Evolutionary conservation across 306 rosid genomes (phyloP).

Genomic region (Parietaria judaica): DNA sequence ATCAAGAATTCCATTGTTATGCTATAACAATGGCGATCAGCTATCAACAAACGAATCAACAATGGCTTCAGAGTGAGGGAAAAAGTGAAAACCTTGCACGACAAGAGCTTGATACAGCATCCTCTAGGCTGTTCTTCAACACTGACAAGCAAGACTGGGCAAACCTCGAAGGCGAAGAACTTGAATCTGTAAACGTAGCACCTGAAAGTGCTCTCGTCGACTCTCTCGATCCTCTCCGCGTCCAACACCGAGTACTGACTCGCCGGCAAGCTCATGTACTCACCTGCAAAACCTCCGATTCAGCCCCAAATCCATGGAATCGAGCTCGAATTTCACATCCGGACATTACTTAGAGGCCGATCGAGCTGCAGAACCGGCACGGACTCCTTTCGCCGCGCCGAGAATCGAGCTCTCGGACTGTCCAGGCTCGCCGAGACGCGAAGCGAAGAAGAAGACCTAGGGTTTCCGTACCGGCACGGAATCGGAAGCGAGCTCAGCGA

Average conservation of each 20-base stretch:
- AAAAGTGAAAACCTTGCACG: conserved; percentile 62
- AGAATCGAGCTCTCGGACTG: conserved; percentile 56
- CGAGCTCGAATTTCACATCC: background rate
- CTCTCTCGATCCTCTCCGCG: conserved; percentile 93
- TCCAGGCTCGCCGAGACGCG: conserved; percentile 44
- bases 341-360: conserved; percentile 81
- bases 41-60: background rate
- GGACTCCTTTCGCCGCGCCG: conserved; percentile 68
- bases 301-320: background rate
- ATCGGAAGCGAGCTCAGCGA: conserved; percentile 22
- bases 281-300: conserved; percentile 36
- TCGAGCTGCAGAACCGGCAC: conserved; percentile 54
- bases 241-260: conserved; percentile 97
- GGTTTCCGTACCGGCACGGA: conserved; percentile 17
- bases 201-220: conserved; percentile 76
- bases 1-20: background rate
- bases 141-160: conserved; percentile 80
- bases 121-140: conserved; percentile 83
- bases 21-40: too few species aligned
- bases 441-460: conserved; percentile 17
- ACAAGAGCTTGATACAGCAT: conserved; percentile 78
- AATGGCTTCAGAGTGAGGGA: background rate
- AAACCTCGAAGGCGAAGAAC: conserved; percentile 77
- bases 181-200: conserved; percentile 72
- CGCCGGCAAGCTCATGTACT: conserved; percentile 88